Evolutionary conservation across 2,329 filamentous ascomycete genomes (phyloP), one percentile per base, ranked within the genome.

Genomic region (Immersiporthe knoxdaviesiana): DNA sequence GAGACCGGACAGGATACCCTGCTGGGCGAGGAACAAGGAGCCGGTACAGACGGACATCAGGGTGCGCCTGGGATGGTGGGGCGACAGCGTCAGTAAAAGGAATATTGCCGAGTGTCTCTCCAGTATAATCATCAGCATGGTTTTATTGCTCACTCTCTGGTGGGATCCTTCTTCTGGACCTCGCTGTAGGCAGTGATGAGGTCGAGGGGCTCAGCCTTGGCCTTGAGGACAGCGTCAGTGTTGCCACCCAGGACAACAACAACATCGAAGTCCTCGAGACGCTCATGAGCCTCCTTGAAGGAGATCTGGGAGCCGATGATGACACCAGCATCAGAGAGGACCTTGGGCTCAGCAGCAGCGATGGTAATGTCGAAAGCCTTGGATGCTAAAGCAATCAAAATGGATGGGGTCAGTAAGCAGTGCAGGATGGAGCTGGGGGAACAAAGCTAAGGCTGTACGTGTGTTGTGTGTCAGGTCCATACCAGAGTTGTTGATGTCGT

Each of bases 21-120:
- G 86, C 76, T 92, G 84, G 71, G 90, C 93, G 64, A 95, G 88
- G 81, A 95, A 87, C 77, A 95, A 87, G 58, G 91, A 87, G 72
- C 92, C 93, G 61, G 92, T 93, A 84, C 91, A 94, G 79, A 97
- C 84, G 74, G 91, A 92, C 74, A 96, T 83, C 76, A 96, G 84
- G 63, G 92, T 94, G 74, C 93, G 91, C 70, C 70, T 71, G 41
- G 24, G 32, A 18, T 7, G 65, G 10, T 35, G 24, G 24, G 50
- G 3, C 12, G 24, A 35, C 8, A 10, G 18, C 14, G 52, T 71
- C 32, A 71, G 70, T 37, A 60, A 30, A 4, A 7, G 59, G 10
- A 32, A 8, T 52, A 4, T 18, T 21, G n/a, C n/a, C n/a, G n/a
- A n/a, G n/a, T n/a, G 1, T 41, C 41, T 37, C 10, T 21, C 21